A percentile compares a stretch with the other conserved stretches of the same genome.
phyloP scores from a whole-genome alignment of 2,329 filamentous ascomycete species.

The Fusarium poae region DNA sequence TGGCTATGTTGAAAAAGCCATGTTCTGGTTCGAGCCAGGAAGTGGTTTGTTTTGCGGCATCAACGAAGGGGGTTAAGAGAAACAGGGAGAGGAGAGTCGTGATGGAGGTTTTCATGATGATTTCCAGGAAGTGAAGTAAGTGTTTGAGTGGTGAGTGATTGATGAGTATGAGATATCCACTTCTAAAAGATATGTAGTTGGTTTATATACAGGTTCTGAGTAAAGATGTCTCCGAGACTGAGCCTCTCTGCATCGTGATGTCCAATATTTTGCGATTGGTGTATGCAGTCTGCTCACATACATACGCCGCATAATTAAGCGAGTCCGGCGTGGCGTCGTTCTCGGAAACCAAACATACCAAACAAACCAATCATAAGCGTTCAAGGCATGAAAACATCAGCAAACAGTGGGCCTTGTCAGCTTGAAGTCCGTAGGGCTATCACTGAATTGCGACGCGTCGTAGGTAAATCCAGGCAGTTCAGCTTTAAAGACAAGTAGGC shows the following conservation, averaged over 20 bases:
- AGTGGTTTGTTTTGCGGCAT: background rate
- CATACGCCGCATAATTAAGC: background rate
- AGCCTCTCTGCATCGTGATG: background rate
- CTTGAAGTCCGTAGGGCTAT: conserved; percentile 5
- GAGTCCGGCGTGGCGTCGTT: background rate
- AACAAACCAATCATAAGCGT: background rate
- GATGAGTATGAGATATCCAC: background rate
- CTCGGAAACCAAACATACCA: accelerated
- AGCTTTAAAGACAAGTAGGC: background rate
- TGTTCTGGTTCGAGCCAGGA: conserved; percentile 4
- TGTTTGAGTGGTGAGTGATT: background rate
- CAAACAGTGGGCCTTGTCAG: background rate
- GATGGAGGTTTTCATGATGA: background rate
- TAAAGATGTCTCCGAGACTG: accelerated
- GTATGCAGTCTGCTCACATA: background rate
- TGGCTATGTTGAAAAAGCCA: conserved; percentile 1
- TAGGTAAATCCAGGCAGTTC: background rate
- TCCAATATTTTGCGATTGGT: background rate
- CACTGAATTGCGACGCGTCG: background rate
- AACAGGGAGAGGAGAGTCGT: accelerated
- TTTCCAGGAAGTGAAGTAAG: accelerated
- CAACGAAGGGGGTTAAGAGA: accelerated
- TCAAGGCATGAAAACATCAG: no score
- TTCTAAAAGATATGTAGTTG: accelerated
- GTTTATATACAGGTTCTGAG: background rate